Evolutionary conservation across 2,329 filamentous ascomycete species (phyloP).

Genomic region (Beauveria australis): DNA sequence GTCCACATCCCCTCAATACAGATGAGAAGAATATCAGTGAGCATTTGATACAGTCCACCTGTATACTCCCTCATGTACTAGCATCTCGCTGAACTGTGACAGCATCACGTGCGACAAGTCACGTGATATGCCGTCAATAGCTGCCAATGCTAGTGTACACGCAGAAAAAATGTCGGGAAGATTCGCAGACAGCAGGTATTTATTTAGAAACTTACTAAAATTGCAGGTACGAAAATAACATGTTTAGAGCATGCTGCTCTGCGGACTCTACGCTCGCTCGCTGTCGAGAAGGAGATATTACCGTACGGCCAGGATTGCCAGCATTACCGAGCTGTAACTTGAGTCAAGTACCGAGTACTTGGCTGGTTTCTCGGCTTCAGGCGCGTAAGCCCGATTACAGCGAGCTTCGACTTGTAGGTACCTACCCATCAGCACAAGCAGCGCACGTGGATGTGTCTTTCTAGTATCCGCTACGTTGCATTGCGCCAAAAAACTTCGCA

Average conservation of each 20-base stretch:
- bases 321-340: neutral
- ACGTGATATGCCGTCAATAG: too few relatives aligned
- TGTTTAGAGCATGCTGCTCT: neutral
- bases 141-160: too few relatives aligned
- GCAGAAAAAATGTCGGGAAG: too few relatives aligned
- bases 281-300: neutral
- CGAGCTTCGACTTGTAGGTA: neutral
- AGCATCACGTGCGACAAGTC: too few relatives aligned
- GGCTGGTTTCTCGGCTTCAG: conserved; percentile 1
- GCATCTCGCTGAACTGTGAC: too few relatives aligned
- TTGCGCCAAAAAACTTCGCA: conserved; percentile 6
- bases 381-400: neutral
- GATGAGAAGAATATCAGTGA: too few relatives aligned
- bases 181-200: too few relatives aligned
- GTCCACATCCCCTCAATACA: too few relatives aligned
- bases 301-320: conserved; percentile 5
- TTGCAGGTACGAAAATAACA: neutral
- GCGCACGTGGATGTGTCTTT: conserved; percentile 1
- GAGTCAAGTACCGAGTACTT: neutral
- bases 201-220: neutral
- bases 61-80: too few relatives aligned
- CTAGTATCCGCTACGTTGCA: conserved; percentile 8
- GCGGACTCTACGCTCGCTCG: neutral
- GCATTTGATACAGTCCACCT: too few relatives aligned
- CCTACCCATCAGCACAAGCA: neutral